Evolutionary conservation across 495 filamentous ascomycete species (phyloP).

Genomic region (Massariosphaeria phaeospora): DNA sequence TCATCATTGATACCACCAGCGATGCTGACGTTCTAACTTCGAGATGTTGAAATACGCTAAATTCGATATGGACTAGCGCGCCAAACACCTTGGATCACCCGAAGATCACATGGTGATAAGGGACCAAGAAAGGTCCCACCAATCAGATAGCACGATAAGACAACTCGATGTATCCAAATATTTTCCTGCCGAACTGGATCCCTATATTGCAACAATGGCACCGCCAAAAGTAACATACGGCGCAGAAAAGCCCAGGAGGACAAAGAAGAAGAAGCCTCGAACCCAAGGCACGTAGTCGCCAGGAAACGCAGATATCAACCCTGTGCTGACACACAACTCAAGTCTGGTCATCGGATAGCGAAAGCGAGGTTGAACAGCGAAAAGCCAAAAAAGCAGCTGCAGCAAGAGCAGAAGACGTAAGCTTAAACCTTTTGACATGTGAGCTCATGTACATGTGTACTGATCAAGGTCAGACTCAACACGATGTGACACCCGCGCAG

Average conservation of each 20-base stretch:
- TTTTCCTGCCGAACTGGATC: too few species aligned
- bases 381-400: neutral
- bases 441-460: neutral
- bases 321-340: neutral
- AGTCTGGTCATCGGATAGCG: neutral
- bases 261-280: slow-evolving; percentile 15
- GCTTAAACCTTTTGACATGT: neutral
- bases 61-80: too few species aligned
- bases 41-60: too few species aligned
- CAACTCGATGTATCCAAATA: too few species aligned
- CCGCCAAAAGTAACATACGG: neutral
- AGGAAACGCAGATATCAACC: neutral
- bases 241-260: slow-evolving; percentile 13
- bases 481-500: neutral
- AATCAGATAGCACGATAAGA: too few species aligned
- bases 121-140: too few species aligned
- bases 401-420: neutral
- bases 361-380: neutral
- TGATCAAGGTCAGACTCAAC: neutral
- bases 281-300: slow-evolving; percentile 1
- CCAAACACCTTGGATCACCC: too few species aligned
- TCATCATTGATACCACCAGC: too few species aligned
- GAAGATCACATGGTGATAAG: too few species aligned
- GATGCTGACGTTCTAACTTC: too few species aligned
- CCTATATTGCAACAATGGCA: slow-evolving; percentile 5